Evolutionary conservation across 495 filamentous ascomycete species (phyloP).

Genomic region (Annulohypoxylon maeteangense): DNA sequence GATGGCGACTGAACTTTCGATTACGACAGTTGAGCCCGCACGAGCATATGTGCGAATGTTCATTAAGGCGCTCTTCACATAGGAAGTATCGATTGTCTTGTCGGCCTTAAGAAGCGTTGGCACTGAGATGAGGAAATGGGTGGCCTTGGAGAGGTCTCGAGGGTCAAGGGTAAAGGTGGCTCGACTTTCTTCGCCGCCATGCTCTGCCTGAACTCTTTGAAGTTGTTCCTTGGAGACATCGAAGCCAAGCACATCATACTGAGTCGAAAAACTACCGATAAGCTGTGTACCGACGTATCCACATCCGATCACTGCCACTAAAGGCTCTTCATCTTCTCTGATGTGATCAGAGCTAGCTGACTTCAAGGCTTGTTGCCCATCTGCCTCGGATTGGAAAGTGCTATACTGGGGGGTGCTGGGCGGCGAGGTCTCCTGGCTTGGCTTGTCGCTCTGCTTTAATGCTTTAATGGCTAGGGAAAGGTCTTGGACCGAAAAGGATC

Average conservation of each 20-base stretch:
- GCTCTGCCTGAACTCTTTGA: slow-evolving; percentile 25
- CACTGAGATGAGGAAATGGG: slow-evolving; percentile 53
- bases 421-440: slow-evolving; percentile 34
- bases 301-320: slow-evolving; percentile 52
- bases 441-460: slow-evolving; percentile 9
- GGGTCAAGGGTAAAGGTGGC: slow-evolving; percentile 43
- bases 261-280: slow-evolving; percentile 42
- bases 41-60: slow-evolving; percentile 46
- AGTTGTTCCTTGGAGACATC: slow-evolving; percentile 48
- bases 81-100: slow-evolving; percentile 49
- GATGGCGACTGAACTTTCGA: slow-evolving; percentile 53
- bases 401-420: slow-evolving; percentile 25
- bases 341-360: slow-evolving; percentile 10
- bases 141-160: slow-evolving; percentile 38
- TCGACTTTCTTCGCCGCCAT: slow-evolving; percentile 21
- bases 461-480: slow-evolving; percentile 17
- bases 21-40: slow-evolving; percentile 48
- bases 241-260: slow-evolving; percentile 49
- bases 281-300: slow-evolving; percentile 54
- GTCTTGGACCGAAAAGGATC: slow-evolving; percentile 2
- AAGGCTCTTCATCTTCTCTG: slow-evolving; percentile 37
- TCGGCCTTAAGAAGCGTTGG: slow-evolving; percentile 50
- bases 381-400: slow-evolving; percentile 11
- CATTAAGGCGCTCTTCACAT: slow-evolving; percentile 43
- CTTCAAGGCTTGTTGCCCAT: slow-evolving; percentile 9